A percentile compares a stretch with the other conserved stretches of the same genome.
phyloP scores from a whole-genome alignment of 2,329 filamentous ascomycete species.

The Aspergillus texensis region DNA sequence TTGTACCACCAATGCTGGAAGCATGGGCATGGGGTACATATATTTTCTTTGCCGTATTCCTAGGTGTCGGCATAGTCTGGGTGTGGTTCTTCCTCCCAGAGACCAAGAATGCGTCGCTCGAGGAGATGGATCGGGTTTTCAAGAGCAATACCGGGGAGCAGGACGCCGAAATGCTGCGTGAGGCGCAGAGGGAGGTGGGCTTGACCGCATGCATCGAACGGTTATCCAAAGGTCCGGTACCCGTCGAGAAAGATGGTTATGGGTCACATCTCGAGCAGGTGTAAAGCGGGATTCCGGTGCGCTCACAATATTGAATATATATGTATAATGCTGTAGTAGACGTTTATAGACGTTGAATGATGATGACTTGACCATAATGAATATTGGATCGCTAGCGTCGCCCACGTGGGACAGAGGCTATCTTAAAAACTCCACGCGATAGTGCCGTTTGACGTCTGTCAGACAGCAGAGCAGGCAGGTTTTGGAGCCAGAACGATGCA shows the following conservation, averaged over 20 bases:
- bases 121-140: slow-evolving; percentile 54
- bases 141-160: slow-evolving; percentile 30
- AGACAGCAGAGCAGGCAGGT: no score
- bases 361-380: not conserved
- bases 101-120: slow-evolving; percentile 60
- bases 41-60: slow-evolving; percentile 34
- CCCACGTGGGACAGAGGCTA: not conserved
- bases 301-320: not conserved
- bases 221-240: not conserved
- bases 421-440: not conserved
- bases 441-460: not conserved
- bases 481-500: no score
- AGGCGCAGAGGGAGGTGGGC: slow-evolving; percentile 29
- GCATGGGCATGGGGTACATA: slow-evolving; percentile 32
- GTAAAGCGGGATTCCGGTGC: not conserved
- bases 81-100: slow-evolving; percentile 51
- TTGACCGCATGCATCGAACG: slow-evolving; percentile 25
- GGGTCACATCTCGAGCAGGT: slow-evolving; percentile 6
- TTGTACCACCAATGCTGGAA: slow-evolving; percentile 30
- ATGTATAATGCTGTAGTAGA: not conserved
- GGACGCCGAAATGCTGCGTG: slow-evolving; percentile 27
- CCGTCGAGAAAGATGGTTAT: slow-evolving; percentile 6
- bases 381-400: not conserved
- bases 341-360: not conserved
- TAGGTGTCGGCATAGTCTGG: slow-evolving; percentile 28